Percentiles rank a stretch among this genome's conserved stretches.
Conservation (phyloP, 805 yeast genomes). For the Starmerella gropengiesseri region DNA sequence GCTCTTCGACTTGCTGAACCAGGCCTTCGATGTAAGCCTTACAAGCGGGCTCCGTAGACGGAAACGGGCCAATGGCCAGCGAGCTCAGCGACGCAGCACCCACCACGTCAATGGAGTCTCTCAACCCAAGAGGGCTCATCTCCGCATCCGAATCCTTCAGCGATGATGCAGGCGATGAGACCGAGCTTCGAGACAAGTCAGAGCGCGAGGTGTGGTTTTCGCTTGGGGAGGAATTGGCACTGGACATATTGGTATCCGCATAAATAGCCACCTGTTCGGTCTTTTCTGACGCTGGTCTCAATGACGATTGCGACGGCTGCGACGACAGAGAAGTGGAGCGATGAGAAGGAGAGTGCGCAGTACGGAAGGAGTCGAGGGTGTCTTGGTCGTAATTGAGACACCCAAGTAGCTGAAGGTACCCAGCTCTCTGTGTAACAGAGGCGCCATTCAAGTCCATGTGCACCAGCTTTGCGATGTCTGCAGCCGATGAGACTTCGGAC, state of each 20-base stretch:
- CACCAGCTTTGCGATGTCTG: constrained; percentile 1
- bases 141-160: neutral
- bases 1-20: constrained; percentile 4
- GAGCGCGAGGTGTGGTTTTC: too few relatives aligned
- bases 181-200: too few relatives aligned
- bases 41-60: constrained; percentile 2
- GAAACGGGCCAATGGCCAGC: constrained; percentile 1
- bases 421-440: constrained; percentile 6
- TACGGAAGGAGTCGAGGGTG: constrained; percentile 3
- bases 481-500: neutral
- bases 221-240: too few relatives aligned
- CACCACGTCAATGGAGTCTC: neutral
- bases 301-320: neutral
- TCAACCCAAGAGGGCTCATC: neutral
- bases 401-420: constrained; percentile 6
- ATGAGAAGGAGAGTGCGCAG: neutral
- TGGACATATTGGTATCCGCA: too few relatives aligned
- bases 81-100: neutral
- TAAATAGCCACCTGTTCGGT: too few relatives aligned
- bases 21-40: neutral
- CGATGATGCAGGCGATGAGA: too few relatives aligned
- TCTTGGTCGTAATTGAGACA: constrained; percentile 8
- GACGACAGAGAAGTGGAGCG: neutral
- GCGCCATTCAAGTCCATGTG: constrained; percentile 6
- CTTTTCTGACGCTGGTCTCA: neutral